These are phyloP conservation scores for Entelexis sorbosivorans DNA, from an alignment of 1,139 yeast genomes.

Conservation along the genomic window DNA sequence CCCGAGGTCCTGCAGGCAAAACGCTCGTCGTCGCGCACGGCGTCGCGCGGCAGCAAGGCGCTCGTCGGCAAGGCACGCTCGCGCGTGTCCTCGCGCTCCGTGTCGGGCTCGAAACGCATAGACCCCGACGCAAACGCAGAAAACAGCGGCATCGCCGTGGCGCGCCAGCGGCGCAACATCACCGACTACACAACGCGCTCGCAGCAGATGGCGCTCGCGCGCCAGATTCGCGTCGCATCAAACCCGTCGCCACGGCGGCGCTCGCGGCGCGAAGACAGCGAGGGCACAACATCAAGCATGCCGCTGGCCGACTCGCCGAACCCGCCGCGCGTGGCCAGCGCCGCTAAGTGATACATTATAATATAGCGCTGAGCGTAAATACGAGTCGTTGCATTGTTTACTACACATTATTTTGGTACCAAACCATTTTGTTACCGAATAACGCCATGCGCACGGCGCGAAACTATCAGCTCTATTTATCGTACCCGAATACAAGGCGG, in stretches of 20 bases:
- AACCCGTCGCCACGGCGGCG: constrained; percentile 24
- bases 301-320: not conserved
- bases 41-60: constrained; percentile 3
- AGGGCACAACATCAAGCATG: not conserved
- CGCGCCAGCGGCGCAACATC: constrained; percentile 20
- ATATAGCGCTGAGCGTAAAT: not conserved
- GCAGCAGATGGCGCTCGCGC: constrained; percentile 22
- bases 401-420: too few relatives aligned
- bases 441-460: too few relatives aligned
- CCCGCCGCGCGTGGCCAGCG: not conserved
- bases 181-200: constrained; percentile 30
- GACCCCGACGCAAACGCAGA: constrained; percentile 8
- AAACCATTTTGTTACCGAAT: too few relatives aligned
- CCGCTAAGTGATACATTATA: not conserved
- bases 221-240: constrained; percentile 23
- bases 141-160: constrained; percentile 12
- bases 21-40: constrained; percentile 8
- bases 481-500: too few relatives aligned
- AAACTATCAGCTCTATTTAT: too few relatives aligned
- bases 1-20: constrained; percentile 16
- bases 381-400: too few relatives aligned
- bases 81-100: constrained; percentile 4
- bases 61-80: not conserved
- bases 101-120: constrained; percentile 1
- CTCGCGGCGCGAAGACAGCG: constrained; percentile 9